Percentiles rank a stretch among this genome's conserved stretches.
Conservation (phyloP, 164 flowering plant species). For the Cinnamomum micranthum region DNA sequence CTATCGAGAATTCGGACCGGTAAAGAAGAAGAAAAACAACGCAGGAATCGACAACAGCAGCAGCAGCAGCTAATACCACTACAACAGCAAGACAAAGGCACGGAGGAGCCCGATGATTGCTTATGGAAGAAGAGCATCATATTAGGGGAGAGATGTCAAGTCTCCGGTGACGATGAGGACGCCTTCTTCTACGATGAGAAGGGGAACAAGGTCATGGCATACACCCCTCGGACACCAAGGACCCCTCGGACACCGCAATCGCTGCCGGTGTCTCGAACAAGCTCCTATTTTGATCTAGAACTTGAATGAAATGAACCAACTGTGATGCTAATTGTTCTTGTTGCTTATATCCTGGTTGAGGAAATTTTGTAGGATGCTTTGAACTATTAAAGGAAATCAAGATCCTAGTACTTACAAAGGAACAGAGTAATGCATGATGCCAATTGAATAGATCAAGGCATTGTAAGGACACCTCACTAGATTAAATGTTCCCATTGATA, state of each 20-base stretch:
- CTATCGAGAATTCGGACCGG: constrained; percentile 9
- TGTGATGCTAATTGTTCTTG: too few species aligned
- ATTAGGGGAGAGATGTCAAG: constrained; percentile 65
- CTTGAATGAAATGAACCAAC: not conserved
- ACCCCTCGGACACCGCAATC: constrained; percentile 26
- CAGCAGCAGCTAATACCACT: too few species aligned
- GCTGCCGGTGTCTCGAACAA: constrained; percentile 27
- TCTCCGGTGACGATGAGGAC: constrained; percentile 43
- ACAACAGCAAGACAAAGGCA: not conserved
- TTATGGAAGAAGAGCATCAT: constrained; percentile 74
- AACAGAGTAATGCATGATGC: too few species aligned
- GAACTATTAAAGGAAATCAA: too few species aligned
- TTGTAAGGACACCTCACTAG: too few species aligned
- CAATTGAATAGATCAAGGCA: too few species aligned
- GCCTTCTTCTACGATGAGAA: constrained; percentile 35
- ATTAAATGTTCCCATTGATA: too few species aligned
- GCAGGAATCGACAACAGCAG: too few species aligned
- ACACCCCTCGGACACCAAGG: constrained; percentile 22
- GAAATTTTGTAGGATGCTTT: too few species aligned
- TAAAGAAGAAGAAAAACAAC: constrained; percentile 9
- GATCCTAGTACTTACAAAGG: too few species aligned
- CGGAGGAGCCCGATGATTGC: constrained; percentile 36
- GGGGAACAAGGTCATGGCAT: constrained; percentile 38
- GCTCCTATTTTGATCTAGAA: constrained; percentile 17
- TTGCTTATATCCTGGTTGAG: too few species aligned